phyloP scores from a whole-genome alignment of 345 rosid species.

The Turritis glabra region DNA sequence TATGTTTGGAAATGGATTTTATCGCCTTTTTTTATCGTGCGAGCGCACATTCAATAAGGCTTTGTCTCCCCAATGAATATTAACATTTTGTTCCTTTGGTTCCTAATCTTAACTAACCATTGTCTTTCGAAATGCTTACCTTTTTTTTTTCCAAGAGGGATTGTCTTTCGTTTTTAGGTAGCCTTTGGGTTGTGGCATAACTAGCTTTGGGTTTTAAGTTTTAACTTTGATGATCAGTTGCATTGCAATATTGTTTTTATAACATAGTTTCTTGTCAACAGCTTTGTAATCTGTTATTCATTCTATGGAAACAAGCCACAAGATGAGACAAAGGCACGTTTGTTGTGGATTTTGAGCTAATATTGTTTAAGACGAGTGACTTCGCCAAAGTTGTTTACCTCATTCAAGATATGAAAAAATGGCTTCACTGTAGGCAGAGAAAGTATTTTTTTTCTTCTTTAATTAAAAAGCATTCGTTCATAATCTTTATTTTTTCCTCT shows the following conservation, averaged over 20 bases:
- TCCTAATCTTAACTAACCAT: background rate
- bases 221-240: background rate
- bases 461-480: background rate
- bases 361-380: background rate
- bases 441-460: background rate
- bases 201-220: background rate
- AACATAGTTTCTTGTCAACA: background rate
- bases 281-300: background rate
- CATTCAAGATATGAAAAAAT: background rate
- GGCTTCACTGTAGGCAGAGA: background rate
- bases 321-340: background rate
- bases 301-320: background rate
- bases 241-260: background rate
- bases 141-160: background rate
- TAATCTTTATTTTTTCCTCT: conserved; percentile 21
- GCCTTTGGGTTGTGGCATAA: background rate
- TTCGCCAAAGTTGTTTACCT: background rate
- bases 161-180: background rate
- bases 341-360: background rate
- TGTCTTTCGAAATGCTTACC: background rate
- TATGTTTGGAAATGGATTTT: background rate
- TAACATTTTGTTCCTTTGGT: background rate
- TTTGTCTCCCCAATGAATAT: background rate
- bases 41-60: background rate
- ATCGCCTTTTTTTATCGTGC: background rate